Percentiles rank a stretch among this genome's conserved stretches.
Conservation (phyloP, 2,329 filamentous ascomycete species). For the Fusarium sulawesiense region DNA sequence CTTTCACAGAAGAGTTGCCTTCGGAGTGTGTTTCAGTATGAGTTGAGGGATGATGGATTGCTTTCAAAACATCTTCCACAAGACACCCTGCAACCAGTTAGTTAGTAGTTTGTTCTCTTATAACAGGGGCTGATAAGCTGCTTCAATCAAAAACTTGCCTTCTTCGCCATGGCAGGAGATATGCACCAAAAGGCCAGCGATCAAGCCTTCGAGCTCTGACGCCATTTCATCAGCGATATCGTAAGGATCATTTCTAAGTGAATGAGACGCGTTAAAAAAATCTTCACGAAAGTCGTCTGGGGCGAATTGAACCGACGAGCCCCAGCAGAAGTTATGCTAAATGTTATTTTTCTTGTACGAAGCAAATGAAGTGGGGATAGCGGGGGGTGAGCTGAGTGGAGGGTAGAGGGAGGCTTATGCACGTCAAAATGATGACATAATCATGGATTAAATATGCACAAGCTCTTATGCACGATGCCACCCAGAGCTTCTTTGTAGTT, state of each 20-base stretch:
- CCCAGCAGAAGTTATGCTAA: slow-evolving; percentile 27
- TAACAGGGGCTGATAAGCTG: not conserved
- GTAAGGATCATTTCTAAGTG: slow-evolving; percentile 45
- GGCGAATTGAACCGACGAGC: slow-evolving; percentile 48
- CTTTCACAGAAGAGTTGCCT: slow-evolving; percentile 32
- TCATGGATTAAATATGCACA: not conserved
- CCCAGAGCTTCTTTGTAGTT: not conserved
- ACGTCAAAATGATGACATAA: slow-evolving; percentile 39
- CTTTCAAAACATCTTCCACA: slow-evolving; percentile 48
- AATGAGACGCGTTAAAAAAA: slow-evolving; percentile 34
- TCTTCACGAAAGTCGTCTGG: slow-evolving; percentile 34
- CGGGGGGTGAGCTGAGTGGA: slow-evolving; percentile 25
- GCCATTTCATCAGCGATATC: slow-evolving; percentile 46
- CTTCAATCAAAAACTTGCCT: slow-evolving; percentile 45
- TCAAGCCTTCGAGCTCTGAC: slow-evolving; percentile 54
- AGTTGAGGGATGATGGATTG: slow-evolving; percentile 46
- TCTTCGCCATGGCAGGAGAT: slow-evolving; percentile 54
- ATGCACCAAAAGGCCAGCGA: slow-evolving; percentile 51
- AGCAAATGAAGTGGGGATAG: slow-evolving; percentile 40
- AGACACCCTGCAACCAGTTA: slow-evolving; percentile 47
- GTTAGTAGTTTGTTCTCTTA: slow-evolving; percentile 21
- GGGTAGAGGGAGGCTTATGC: slow-evolving; percentile 5
- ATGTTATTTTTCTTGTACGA: slow-evolving; percentile 36
- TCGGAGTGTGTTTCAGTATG: slow-evolving; percentile 28
- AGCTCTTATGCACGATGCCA: not conserved